Evolutionary conservation across 2,329 filamentous ascomycete genomes (phyloP), one percentile per base, ranked within the genome.

Genomic region (Ascochyta koolunga): DNA sequence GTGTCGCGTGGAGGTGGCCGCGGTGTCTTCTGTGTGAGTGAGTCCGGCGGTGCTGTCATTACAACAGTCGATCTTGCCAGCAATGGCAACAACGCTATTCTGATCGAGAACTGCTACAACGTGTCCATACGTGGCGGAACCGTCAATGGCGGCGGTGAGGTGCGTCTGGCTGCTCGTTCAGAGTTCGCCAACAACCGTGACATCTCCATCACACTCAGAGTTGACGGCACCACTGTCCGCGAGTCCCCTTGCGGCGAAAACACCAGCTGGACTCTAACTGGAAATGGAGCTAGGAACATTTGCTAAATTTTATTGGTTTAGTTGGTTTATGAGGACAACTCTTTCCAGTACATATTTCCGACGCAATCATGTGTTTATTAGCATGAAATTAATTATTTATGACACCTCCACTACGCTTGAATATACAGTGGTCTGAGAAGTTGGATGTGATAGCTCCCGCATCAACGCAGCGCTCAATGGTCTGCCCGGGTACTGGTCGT

Each of bases 21-120:
- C 2, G 83, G 83, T 5, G 62, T 85, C 55, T 85, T 85, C 68
- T 85, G 83, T 50, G 83, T 85, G 1, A 84, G 81, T 0, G 73
- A 80, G 61, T 84, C 81, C 0, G 83, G 83, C 1, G 83, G 72
- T n/a, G 81, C 76, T 2, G 78, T 77, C 8, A 85, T 86, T 50
- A 68, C 66, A 8, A 73, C 58, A 4, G 70, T 84, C 16, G 81
- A 85, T 58, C 73, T 85, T 1, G 76, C 80, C 0, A 70, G 74
- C 59, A 85, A 84, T 41, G 82, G 78, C 0, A 83, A 82, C 64
- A 85, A 85, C 51, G 79, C 83, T 0, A 76, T 85, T 18, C 74
- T 86, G 1, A 80, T 86, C 24, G 83, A 86, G 75, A 86, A 86
- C 68, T 85, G 83, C 72, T 85, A 85, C 66, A 82, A 82, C 45